Base-by-base conservation (phyloP, 2,329 filamentous ascomycete genomes). In the Rutstroemia sydowiana region DNA sequence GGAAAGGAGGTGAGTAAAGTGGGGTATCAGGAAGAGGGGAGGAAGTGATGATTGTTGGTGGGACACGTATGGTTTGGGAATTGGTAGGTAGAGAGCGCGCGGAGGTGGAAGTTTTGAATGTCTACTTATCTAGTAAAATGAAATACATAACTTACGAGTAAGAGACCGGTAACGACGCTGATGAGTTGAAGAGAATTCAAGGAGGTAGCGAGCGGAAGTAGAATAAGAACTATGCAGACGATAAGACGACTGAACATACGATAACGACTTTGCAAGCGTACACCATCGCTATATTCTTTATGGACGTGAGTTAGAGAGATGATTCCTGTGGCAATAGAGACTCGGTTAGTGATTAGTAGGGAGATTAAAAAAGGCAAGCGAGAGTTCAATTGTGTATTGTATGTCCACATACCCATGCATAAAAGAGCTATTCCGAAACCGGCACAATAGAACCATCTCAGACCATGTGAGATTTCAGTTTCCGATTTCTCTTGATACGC, bases 401-500 rank as follows among this genome's bases (percentile, higher is more conserved):
- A 28, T 34, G 45, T 49, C 5, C 43, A 57, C 52, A 44, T 56
- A 58, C 68, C 66, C 74, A 82, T 82, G 58, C 68, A 73, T 10
- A 75, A 61, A 5, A 84, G 66, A 0, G 78, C 72, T 13, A 80
- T 67, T 21, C 75, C 78, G 2, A 84, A 70, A 1, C 82, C 81
- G n/a, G 71, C 73, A 63, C 80, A 84, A 65, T 84, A 85, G 65
- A 80, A 84, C 71, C 79, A 82, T 13, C 79, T 73, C 16, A 83
- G 70, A 2, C 78, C 79, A 7, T 65, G 54, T 5, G 69, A 62
- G n/a, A 84, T 68, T n/a, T 77, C 68, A 0, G 66, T 65, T 50
- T 77, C 74, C 1, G 76, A 75, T 42, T 72, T 71, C 1, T 67
- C 65, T 18, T 70, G 66, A 60, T 81, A 83, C 13, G 69, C 63